Conservation (phyloP, 2,329 filamentous ascomycete species). For the Calycina marina region DNA sequence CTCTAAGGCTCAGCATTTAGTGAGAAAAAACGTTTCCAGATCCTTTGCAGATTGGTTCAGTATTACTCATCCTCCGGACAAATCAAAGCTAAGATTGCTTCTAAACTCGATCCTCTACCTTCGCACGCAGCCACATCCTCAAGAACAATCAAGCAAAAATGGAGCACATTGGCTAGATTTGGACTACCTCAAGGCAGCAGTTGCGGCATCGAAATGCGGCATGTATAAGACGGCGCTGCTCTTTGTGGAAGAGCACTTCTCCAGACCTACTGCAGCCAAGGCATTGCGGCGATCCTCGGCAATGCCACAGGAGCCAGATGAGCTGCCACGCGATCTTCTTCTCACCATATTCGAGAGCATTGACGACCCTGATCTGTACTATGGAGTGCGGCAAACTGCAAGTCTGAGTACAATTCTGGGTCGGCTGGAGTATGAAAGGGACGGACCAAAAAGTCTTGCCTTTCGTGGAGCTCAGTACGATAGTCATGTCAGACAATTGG, state of each 20-base stretch:
- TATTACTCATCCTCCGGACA: conserved; percentile 28
- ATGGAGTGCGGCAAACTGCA: conserved; percentile 69
- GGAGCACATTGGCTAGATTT: conserved; percentile 76
- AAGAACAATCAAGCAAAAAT: conserved; percentile 66
- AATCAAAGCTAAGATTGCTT: conserved; percentile 54
- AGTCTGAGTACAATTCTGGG: conserved; percentile 65
- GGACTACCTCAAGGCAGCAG: conserved; percentile 54
- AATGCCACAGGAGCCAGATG: conserved; percentile 27
- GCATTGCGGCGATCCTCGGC: conserved; percentile 54
- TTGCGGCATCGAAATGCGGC: conserved; percentile 60
- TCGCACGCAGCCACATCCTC: conserved; percentile 61
- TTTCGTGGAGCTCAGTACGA: conserved; percentile 88
- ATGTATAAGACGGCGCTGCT: conserved; percentile 81
- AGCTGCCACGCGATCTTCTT: conserved; percentile 51
- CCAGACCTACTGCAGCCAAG: conserved; percentile 31
- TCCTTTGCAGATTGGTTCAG: conserved; percentile 51
- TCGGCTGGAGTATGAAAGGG: conserved; percentile 76
- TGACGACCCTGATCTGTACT: conserved; percentile 92
- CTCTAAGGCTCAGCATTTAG: conserved; percentile 40
- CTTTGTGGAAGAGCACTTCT: conserved; percentile 60
- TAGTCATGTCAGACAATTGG: conserved; percentile 55
- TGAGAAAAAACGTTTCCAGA: conserved; percentile 49
- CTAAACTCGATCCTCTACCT: conserved; percentile 76
- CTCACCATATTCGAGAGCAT: conserved; percentile 80
- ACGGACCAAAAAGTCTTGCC: conserved; percentile 73